Evolutionary conservation across 225 moss, liverwort and hornwort species (phyloP).

Genomic region (Lunularia cruciata): DNA sequence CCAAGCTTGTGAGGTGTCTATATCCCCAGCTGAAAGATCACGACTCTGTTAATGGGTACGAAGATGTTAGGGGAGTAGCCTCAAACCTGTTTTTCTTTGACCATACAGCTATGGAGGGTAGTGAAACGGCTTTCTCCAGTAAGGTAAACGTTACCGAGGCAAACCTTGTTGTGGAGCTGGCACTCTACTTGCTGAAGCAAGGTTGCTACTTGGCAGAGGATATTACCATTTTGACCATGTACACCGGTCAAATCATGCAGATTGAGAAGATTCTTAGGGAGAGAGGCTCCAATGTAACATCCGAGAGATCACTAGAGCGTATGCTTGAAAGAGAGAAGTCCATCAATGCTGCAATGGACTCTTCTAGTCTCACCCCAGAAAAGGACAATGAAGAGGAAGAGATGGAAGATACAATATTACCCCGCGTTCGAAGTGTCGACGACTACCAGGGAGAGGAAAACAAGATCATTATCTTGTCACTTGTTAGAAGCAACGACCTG

Average conservation of each 20-base stretch:
- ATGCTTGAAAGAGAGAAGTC: neutral
- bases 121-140: neutral
- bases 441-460: slow-evolving; percentile 55
- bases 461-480: slow-evolving; percentile 52
- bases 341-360: no score
- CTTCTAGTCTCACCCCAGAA: no score
- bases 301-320: neutral
- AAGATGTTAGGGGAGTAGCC: slow-evolving; percentile 34
- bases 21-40: slow-evolving; percentile 41
- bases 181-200: slow-evolving; percentile 52
- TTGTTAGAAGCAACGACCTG: slow-evolving; percentile 49
- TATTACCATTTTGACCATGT: slow-evolving; percentile 49
- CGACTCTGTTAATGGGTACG: slow-evolving; percentile 25
- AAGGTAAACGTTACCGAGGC: slow-evolving; percentile 44
- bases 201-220: slow-evolving; percentile 27
- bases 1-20: slow-evolving; percentile 39
- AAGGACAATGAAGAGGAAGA: neutral
- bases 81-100: slow-evolving; percentile 42
- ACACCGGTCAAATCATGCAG: slow-evolving; percentile 35
- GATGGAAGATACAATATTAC: slow-evolving; percentile 4
- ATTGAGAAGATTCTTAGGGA: slow-evolving; percentile 28
- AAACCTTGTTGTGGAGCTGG: slow-evolving; percentile 46
- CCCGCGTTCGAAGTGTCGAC: slow-evolving; percentile 51
- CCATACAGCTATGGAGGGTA: slow-evolving; percentile 38
- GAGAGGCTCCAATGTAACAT: neutral